A percentile compares a stretch with the other conserved stretches of the same genome.
Evolutionary conservation across 1,284 basidiomycete species (phyloP).

Genomic region (Boletus semigastroideus): DNA sequence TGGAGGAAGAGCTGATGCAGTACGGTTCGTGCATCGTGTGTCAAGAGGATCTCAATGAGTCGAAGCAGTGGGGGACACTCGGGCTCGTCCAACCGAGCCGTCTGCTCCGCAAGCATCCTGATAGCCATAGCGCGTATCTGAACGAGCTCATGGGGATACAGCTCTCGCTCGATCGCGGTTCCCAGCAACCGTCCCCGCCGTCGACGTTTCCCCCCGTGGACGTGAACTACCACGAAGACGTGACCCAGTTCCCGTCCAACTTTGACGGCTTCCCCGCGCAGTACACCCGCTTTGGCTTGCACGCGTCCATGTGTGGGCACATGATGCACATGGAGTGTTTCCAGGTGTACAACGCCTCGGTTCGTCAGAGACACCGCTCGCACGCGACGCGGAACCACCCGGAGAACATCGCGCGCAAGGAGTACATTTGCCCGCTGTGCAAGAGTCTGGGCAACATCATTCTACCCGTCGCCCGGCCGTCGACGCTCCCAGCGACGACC

Average conservation of each 20-base stretch:
- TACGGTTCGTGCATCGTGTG: constrained; percentile 97
- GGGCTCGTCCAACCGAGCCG: constrained; percentile 90
- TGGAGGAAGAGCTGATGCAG: constrained; percentile 52
- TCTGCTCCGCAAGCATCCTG: constrained; percentile 77
- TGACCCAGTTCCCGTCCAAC: constrained; percentile 45
- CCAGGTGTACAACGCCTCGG: constrained; percentile 84
- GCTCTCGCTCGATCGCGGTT: constrained; percentile 63
- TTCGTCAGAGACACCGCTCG: constrained; percentile 84
- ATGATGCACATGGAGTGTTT: constrained; percentile 98
- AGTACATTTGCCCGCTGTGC: constrained; percentile 98
- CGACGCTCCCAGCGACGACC: constrained; percentile 47
- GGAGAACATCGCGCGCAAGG: constrained; percentile 88
- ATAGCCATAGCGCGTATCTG: constrained; percentile 66
- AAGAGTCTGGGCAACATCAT: constrained; percentile 96
- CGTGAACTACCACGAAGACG: constrained; percentile 49
- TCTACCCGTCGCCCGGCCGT: constrained; percentile 70
- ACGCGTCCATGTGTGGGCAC: constrained; percentile 92
- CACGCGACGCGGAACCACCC: constrained; percentile 95
- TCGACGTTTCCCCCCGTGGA: constrained; percentile 56
- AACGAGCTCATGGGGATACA: constrained; percentile 74
- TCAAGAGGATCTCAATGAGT: constrained; percentile 85
- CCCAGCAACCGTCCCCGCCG: constrained; percentile 13
- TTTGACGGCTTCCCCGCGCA: constrained; percentile 76
- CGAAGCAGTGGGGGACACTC: constrained; percentile 84
- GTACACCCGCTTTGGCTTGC: constrained; percentile 80